Evolutionary conservation across 2,329 filamentous ascomycete species (phyloP).

Genomic region (Sclerotinia borealis): DNA sequence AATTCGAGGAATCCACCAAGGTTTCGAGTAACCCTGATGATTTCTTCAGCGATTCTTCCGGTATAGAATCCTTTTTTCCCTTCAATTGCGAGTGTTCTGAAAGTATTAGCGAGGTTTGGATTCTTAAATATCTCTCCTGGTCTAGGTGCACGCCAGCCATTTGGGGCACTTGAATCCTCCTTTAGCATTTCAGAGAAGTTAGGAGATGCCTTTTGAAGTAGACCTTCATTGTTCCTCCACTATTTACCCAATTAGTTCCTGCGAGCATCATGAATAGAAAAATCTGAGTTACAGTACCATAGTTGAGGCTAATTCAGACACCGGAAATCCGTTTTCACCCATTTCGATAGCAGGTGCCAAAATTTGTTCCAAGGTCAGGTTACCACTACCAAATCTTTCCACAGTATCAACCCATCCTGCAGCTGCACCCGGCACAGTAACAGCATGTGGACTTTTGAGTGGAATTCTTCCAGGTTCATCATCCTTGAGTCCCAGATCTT

Average conservation of each 20-base stretch:
- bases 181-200: conserved; percentile 88
- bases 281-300: conserved; percentile 22
- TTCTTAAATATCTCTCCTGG: conserved; percentile 89
- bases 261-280: background rate
- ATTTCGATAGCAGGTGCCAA: conserved; percentile 77
- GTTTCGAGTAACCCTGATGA: conserved; percentile 71
- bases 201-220: conserved; percentile 67
- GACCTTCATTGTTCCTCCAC: conserved; percentile 64
- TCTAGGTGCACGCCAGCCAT: conserved; percentile 67
- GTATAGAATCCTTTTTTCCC: conserved; percentile 90
- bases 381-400: conserved; percentile 84
- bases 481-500: conserved; percentile 59
- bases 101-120: conserved; percentile 72
- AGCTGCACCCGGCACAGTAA: conserved; percentile 83
- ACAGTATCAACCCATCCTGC: conserved; percentile 91
- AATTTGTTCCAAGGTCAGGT: conserved; percentile 68
- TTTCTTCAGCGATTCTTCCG: conserved; percentile 72
- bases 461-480: conserved; percentile 59
- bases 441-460: conserved; percentile 68
- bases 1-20: conserved; percentile 73
- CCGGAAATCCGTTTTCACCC: conserved; percentile 83
- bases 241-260: conserved; percentile 34
- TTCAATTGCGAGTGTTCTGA: conserved; percentile 68
- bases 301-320: conserved; percentile 59
- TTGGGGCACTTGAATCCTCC: conserved; percentile 57